phyloP scores from a whole-genome alignment of 2,329 filamentous ascomycete genomes.

The Apiospora kogelbergensis region DNA sequence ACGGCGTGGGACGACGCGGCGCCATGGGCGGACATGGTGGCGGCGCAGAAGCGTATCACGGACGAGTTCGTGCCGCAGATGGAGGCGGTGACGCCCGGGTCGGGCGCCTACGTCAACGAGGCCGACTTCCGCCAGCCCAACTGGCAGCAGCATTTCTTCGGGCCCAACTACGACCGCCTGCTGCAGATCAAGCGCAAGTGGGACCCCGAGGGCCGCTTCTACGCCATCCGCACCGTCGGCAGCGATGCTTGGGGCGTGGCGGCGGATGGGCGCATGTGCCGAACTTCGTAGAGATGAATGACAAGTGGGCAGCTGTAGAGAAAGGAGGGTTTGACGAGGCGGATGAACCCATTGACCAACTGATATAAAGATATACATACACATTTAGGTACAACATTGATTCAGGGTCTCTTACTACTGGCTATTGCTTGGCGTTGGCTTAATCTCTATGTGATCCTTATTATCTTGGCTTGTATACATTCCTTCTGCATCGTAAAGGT shows the following conservation, averaged over 20 bases:
- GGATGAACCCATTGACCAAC: neutral
- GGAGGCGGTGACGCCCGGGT: constrained; percentile 23
- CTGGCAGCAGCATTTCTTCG: constrained; percentile 37
- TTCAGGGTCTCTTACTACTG: too few species aligned
- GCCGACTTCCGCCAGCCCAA: constrained; percentile 36
- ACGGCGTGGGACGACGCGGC: constrained; percentile 22
- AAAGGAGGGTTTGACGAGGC: neutral
- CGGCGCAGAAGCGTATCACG: constrained; percentile 30
- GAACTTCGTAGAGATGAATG: constrained; percentile 6
- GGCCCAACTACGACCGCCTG: constrained; percentile 34
- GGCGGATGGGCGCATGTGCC: neutral
- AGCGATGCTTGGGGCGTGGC: constrained; percentile 40
- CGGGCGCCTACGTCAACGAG: constrained; percentile 40
- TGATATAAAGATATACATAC: neutral
- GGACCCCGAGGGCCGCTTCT: constrained; percentile 39
- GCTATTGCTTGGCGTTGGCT: neutral
- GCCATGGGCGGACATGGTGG: constrained; percentile 24
- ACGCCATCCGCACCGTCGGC: constrained; percentile 40
- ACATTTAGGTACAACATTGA: neutral
- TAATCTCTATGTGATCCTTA: neutral
- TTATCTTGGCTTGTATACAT: too few species aligned
- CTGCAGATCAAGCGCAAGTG: constrained; percentile 41
- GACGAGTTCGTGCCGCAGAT: constrained; percentile 30
- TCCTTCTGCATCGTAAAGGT: too few species aligned
- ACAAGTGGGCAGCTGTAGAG: too few species aligned